Evolutionary conservation across 2,329 filamentous ascomycete species (phyloP).

Genomic region (Ambrosiella cleistominuta): DNA sequence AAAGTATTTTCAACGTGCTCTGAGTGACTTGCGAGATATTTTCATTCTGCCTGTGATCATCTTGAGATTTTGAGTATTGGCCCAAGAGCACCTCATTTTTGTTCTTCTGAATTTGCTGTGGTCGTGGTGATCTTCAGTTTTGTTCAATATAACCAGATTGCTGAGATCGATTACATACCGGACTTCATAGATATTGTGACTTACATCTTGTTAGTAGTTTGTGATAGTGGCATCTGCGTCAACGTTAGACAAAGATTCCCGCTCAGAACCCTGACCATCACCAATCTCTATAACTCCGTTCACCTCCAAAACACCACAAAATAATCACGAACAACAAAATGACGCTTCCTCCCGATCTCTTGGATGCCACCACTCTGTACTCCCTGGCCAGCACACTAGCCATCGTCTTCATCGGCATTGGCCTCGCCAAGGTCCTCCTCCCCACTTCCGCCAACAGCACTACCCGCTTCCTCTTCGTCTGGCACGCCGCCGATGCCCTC

Average conservation of each 20-base stretch:
- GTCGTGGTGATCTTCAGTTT: too few relatives aligned
- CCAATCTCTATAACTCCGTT: conserved; percentile 11
- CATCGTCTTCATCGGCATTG: conserved; percentile 21
- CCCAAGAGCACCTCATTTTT: too few relatives aligned
- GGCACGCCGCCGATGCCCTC: conserved; percentile 85
- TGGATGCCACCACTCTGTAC: conserved; percentile 41
- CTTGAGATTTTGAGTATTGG: too few relatives aligned
- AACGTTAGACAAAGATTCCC: too few relatives aligned
- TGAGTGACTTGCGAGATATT: background rate
- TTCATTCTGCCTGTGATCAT: too few relatives aligned
- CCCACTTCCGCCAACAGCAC: conserved; percentile 34
- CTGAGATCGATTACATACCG: too few relatives aligned
- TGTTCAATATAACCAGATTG: too few relatives aligned
- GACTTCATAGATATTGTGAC: too few relatives aligned
- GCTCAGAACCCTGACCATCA: background rate
- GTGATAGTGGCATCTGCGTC: too few relatives aligned
- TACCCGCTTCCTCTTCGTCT: conserved; percentile 68
- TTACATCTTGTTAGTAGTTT: too few relatives aligned
- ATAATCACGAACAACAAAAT: background rate
- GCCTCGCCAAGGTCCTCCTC: conserved; percentile 22
- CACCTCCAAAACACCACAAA: background rate
- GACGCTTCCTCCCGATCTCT: conserved; percentile 33
- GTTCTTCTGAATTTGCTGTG: too few relatives aligned
- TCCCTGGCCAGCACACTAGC: conserved; percentile 38
- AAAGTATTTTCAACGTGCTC: background rate